Conservation (phyloP, 352 stramenopile genomes). For the Aphanomyces euteiches region DNA sequence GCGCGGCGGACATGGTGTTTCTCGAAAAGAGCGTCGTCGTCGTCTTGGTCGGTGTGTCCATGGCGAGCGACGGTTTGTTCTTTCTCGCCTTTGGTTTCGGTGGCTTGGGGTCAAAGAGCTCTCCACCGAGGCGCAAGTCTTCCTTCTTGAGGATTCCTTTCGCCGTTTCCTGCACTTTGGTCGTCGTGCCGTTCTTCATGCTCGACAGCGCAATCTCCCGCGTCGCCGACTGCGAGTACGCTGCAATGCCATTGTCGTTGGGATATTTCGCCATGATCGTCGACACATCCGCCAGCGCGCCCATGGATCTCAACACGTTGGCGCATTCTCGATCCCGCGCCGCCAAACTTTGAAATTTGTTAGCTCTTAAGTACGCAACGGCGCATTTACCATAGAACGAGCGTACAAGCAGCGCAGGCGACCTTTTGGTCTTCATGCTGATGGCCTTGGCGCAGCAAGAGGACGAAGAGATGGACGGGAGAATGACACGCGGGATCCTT, state of each 20-base stretch:
- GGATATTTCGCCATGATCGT: constrained; percentile 71
- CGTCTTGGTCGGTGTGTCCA: constrained; percentile 16
- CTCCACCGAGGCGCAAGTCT: neutral
- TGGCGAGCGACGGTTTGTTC: neutral
- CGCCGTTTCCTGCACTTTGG: constrained; percentile 25
- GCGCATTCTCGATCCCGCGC: constrained; percentile 53
- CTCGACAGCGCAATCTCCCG: constrained; percentile 25
- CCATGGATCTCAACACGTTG: constrained; percentile 49
- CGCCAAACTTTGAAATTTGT: constrained; percentile 39
- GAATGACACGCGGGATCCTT: constrained; percentile 40
- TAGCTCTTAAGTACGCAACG: neutral
- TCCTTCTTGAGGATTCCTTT: constrained; percentile 11
- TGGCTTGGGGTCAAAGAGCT: constrained; percentile 2
- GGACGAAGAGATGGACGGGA: constrained; percentile 64
- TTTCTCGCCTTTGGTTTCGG: constrained; percentile 12
- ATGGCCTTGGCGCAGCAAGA: constrained; percentile 63
- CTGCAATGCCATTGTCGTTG: constrained; percentile 38
- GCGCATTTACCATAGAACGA: constrained; percentile 60
- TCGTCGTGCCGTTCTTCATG: constrained; percentile 9
- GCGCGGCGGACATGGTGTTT: constrained; percentile 17
- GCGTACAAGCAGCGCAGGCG: constrained; percentile 61
- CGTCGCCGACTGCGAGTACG: constrained; percentile 20
- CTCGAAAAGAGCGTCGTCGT: constrained; percentile 20
- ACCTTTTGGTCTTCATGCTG: constrained; percentile 79
- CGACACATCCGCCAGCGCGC: constrained; percentile 64